Evolutionary conservation across 208 protist species (phyloP).

Genomic region (Kentomonas sorsogonicus): DNA sequence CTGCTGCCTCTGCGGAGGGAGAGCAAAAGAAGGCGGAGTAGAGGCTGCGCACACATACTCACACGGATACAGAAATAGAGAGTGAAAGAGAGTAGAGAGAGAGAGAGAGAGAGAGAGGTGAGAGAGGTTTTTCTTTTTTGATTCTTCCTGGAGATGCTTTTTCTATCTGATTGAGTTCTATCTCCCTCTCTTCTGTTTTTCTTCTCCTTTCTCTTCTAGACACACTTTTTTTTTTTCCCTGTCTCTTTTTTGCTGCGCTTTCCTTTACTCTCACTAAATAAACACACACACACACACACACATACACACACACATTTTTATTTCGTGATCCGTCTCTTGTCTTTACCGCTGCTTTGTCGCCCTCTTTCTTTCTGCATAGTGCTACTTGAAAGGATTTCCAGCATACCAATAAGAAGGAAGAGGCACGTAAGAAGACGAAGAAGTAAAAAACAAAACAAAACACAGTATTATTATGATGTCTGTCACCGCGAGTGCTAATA

Average conservation of each 20-base stretch:
- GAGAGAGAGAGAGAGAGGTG: background rate
- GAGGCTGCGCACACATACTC: no score
- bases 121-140: slow-evolving; percentile 10
- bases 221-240: background rate
- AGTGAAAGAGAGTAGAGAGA: background rate
- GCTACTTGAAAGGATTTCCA: no score
- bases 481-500: no score
- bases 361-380: background rate
- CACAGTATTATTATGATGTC: no score
- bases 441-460: no score
- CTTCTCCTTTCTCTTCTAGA: background rate
- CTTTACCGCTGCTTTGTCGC: background rate
- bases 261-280: background rate
- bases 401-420: no score
- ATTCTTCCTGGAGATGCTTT: background rate
- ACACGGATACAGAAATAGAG: no score
- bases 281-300: background rate
- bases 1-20: background rate
- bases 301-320: background rate
- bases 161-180: slow-evolving; percentile 14
- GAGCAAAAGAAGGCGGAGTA: background rate
- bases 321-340: background rate
- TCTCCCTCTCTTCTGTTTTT: slow-evolving; percentile 1
- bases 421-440: no score
- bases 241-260: background rate